Evolutionary conservation across 2,329 filamentous ascomycete species (phyloP).

Genomic region (Penicillium sp.): DNA sequence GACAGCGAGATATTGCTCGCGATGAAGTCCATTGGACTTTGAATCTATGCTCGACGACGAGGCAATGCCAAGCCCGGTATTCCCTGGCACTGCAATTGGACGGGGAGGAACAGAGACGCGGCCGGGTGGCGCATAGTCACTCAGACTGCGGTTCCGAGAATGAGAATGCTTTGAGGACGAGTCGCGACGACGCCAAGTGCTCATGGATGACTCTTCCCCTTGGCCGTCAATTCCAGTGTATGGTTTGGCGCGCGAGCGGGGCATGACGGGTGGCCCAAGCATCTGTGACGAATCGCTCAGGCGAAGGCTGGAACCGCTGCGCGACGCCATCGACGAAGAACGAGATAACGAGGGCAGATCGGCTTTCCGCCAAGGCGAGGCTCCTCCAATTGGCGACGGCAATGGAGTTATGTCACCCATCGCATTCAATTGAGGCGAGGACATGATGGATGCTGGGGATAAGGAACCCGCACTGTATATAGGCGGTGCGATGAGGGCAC

Average conservation of each 20-base stretch:
- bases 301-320: slow-evolving; percentile 40
- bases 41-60: slow-evolving; percentile 48
- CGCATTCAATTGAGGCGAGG: slow-evolving; percentile 71
- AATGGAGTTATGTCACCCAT: slow-evolving; percentile 78
- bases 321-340: slow-evolving; percentile 43
- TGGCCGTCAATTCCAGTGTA: slow-evolving; percentile 43
- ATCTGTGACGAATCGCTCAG: slow-evolving; percentile 39
- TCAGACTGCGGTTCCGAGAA: slow-evolving; percentile 76
- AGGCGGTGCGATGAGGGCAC: slow-evolving; percentile 39
- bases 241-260: slow-evolving; percentile 37
- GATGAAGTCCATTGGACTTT: slow-evolving; percentile 54
- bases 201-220: slow-evolving; percentile 28
- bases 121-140: slow-evolving; percentile 79
- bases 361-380: slow-evolving; percentile 52
- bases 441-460: slow-evolving; percentile 65
- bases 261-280: slow-evolving; percentile 29
- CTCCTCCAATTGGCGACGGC: slow-evolving; percentile 65
- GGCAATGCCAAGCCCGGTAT: slow-evolving; percentile 50
- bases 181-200: slow-evolving; percentile 28
- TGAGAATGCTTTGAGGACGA: slow-evolving; percentile 55
- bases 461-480: slow-evolving; percentile 46
- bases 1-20: slow-evolving; percentile 78
- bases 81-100: slow-evolving; percentile 70
- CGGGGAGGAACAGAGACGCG: slow-evolving; percentile 63
- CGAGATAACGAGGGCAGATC: slow-evolving; percentile 48